Base-by-base conservation (phyloP, 2,329 filamentous ascomycete species). In the Didymosphaeria variabile region DNA sequence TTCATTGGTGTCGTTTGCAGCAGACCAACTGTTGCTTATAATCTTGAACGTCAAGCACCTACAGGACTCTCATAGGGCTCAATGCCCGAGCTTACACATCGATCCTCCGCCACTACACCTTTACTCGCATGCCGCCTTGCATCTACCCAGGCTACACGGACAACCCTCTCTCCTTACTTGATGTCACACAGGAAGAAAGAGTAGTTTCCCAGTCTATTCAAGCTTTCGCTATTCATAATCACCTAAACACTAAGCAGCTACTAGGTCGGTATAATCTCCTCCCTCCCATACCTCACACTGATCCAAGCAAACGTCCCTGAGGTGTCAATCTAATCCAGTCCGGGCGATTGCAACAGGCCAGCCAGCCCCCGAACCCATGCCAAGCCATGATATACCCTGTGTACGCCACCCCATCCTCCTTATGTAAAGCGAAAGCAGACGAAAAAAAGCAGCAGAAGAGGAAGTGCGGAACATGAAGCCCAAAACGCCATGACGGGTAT, bases 401-500 rank as follows among this genome's bases (percentile, higher is more conserved):
- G 17, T 42, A n/a, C 50, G 50, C 34, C 34, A 10, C 19, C 21
- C 34, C 19, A 23, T 3, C 19, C 36, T 36, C 29, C 10, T 17
- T 44, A 42, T 34, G 15, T 34, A 31, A 53, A n/a, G 12, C 31
- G 32, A 23, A 34, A 53, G 26, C 26, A n/a, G n/a, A 53, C n/a
- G 12, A 53, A 26, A 21, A n/a, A 19, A 53, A 42, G 23, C 13
- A 13, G 21, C 21, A 17, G 36, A 29, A 29, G 36, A 42, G 12
- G 2, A 40, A 53, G 17, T n/a, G 21, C 50, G 15, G 42, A n/a
- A 42, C 15, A 26, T n/a, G 15, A 40, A 46, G 42, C 44, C 54
- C 42, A 49, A 49, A 44, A 49, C 44, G 54, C 54, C 54, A 49
- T 57, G 32, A 52, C 17, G 36, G 61, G 55, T 64, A 64, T 64